Base-by-base conservation (phyloP, 768 basidiomycete species). In the Trametes elegans region DNA sequence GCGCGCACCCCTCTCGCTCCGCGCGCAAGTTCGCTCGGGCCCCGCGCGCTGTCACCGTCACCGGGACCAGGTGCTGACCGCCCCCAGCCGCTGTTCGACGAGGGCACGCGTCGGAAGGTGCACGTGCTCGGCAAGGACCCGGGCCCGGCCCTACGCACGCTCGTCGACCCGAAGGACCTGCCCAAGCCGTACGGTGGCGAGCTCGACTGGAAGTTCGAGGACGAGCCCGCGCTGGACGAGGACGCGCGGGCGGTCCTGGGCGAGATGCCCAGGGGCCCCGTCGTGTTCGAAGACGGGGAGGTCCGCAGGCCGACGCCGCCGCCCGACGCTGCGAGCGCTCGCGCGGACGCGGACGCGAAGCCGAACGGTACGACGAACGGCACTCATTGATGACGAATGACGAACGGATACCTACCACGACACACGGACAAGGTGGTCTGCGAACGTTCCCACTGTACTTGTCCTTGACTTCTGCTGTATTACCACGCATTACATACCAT, bases 151-250 rank as follows among this genome's bases (percentile, higher is more conserved):
- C 76, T 93, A 3, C 70, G 74, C 11, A 73, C 75, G 14, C 72
- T 88, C 36, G 78, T 83, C 46, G 69, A 74, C 35, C 63, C 70
- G 2, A 59, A 69, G 34, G 71, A 82, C 56, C 73, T 94, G 18
- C 92, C 92, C 0, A 77, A 75, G 46, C 69, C 71, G 16, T 94
- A 92, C 65, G 92, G 91, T 3, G 92, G 92, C 5, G 73, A 79
- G 42, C 73, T 93, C 27, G 80, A 82, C 9, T 94, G 86, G 84
- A 72, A 73, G 32, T 93, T 79, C 45, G 81, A 80, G 59, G 82
- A 88, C 49, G 80, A 81, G 38, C 90, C 91, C 2, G 68, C 64
- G 26, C 73, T 91, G 8, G 91, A 92, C 63, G 73, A 76, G 6
- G 77, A 73, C 6, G 71, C 83, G 5, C 76, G 71, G 56, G 67